Conservation (phyloP, 1,139 yeast genomes). For the Spathaspora sp. region DNA sequence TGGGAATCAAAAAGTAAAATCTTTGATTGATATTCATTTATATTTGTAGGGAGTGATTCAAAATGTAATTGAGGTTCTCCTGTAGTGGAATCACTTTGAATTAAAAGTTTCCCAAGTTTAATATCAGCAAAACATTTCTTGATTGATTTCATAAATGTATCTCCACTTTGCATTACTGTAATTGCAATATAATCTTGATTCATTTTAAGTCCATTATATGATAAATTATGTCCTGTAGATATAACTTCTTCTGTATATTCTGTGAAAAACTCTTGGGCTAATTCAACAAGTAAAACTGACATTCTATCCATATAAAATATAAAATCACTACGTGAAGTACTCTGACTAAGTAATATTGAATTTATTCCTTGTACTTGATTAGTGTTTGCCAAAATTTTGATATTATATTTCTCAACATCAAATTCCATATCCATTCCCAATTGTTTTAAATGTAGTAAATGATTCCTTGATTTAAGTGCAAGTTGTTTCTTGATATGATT, state of each 20-base stretch:
- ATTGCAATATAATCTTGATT: conserved; percentile 64
- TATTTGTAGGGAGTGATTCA: conserved; percentile 49
- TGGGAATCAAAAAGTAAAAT: conserved; percentile 83
- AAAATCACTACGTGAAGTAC: conserved; percentile 69
- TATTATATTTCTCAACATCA: conserved; percentile 27
- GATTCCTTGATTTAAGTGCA: conserved; percentile 60
- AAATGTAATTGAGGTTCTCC: conserved; percentile 94
- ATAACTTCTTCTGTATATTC: conserved; percentile 30
- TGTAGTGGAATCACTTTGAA: conserved; percentile 82
- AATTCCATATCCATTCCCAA: conserved; percentile 46
- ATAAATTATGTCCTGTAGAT: conserved; percentile 45
- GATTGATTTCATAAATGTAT: conserved; percentile 79
- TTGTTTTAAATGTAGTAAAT: conserved; percentile 56
- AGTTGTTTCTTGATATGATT: conserved; percentile 78
- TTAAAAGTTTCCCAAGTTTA: conserved; percentile 75
- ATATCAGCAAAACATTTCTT: conserved; percentile 76
- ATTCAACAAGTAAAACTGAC: conserved; percentile 65
- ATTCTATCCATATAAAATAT: conserved; percentile 83
- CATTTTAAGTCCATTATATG: conserved; percentile 36
- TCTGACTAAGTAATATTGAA: conserved; percentile 60
- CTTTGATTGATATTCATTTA: conserved; percentile 40
- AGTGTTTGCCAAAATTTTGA: conserved; percentile 49
- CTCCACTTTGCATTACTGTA: conserved; percentile 86
- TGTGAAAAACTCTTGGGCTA: conserved; percentile 55
- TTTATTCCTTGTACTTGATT: conserved; percentile 74